A percentile compares a stretch with the other conserved stretches of the same genome.
Evolutionary conservation across 352 stramenopile species (phyloP).

Genomic region (Globisporangium acanthophoron): DNA sequence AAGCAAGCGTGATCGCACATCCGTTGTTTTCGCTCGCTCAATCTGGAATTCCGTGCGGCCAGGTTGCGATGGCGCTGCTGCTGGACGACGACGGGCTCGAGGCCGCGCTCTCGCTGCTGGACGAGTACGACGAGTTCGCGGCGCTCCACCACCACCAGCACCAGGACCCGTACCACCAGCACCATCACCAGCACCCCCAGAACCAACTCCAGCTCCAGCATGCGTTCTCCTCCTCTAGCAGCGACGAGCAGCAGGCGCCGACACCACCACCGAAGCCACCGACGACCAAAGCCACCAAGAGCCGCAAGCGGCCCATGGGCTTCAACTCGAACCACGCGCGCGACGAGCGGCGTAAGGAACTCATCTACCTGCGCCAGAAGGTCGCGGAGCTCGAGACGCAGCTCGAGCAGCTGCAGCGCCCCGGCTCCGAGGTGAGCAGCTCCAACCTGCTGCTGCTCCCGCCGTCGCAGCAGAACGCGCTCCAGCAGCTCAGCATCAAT

Average conservation of each 20-base stretch:
- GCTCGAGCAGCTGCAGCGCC: constrained; percentile 20
- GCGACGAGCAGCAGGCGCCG: constrained; percentile 11
- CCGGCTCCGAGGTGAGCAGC: constrained; percentile 2
- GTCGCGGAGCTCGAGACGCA: constrained; percentile 10
- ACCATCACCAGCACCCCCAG: not conserved
- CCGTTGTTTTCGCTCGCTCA: not conserved
- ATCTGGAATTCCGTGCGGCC: not conserved
- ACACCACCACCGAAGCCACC: constrained; percentile 10
- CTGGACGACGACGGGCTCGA: constrained; percentile 9
- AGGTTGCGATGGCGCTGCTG: constrained; percentile 1
- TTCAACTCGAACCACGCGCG: constrained; percentile 18
- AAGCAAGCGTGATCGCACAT: no score
- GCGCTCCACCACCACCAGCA: constrained; percentile 2
- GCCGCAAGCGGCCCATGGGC: constrained; percentile 21
- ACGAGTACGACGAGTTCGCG: constrained; percentile 8
- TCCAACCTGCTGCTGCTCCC: constrained; percentile 2
- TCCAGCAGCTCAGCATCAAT: constrained; percentile 7
- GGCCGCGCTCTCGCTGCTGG: constrained; percentile 6
- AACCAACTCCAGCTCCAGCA: not conserved
- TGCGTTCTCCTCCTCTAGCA: not conserved
- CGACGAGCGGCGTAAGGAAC: constrained; percentile 8
- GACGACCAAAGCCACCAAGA: constrained; percentile 17
- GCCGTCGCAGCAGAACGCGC: constrained; percentile 7
- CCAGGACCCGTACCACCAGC: not conserved
- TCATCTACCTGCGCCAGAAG: constrained; percentile 12